Evolutionary conservation across 495 filamentous ascomycete species (phyloP).

Genomic region (Hypoxylon crocopeplum): DNA sequence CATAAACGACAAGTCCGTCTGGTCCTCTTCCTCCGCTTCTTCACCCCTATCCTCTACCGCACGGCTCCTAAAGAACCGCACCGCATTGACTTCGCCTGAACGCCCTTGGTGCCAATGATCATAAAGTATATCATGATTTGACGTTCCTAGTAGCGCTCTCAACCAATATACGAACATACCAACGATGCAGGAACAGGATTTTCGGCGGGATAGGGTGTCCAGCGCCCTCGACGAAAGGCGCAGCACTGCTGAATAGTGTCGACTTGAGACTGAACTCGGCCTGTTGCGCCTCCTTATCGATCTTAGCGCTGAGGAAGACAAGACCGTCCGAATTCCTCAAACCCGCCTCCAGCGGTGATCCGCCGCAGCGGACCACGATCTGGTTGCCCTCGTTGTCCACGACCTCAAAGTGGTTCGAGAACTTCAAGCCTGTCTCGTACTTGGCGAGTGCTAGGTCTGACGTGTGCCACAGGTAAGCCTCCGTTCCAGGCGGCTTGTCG

Average conservation of each 20-base stretch:
- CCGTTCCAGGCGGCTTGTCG: constrained; percentile 66
- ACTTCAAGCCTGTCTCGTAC: constrained; percentile 68
- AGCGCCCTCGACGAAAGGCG: constrained; percentile 46
- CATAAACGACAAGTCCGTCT: too few species aligned
- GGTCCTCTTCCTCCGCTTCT: too few species aligned
- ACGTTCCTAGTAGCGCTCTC: constrained; percentile 30
- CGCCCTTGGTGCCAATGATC: too few species aligned
- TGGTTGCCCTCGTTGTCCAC: constrained; percentile 66
- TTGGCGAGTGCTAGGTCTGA: constrained; percentile 57
- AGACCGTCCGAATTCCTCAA: constrained; percentile 70
- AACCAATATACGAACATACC: constrained; percentile 63
- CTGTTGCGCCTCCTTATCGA: constrained; percentile 64
- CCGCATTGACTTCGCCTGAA: too few species aligned
- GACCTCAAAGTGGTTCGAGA: constrained; percentile 82
- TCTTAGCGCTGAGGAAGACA: constrained; percentile 69
- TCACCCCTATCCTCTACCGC: too few species aligned
- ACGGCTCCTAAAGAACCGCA: too few species aligned
- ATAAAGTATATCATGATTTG: constrained; percentile 10
- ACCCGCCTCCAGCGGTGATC: constrained; percentile 63
- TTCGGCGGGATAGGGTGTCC: constrained; percentile 61
- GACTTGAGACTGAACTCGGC: constrained; percentile 74
- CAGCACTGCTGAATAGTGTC: constrained; percentile 60
- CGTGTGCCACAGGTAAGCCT: constrained; percentile 67
- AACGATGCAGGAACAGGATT: constrained; percentile 64
- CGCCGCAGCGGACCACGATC: constrained; percentile 71